Evolutionary conservation across 495 filamentous ascomycete species (phyloP).

Genomic region (Aspergillus avenaceus): DNA sequence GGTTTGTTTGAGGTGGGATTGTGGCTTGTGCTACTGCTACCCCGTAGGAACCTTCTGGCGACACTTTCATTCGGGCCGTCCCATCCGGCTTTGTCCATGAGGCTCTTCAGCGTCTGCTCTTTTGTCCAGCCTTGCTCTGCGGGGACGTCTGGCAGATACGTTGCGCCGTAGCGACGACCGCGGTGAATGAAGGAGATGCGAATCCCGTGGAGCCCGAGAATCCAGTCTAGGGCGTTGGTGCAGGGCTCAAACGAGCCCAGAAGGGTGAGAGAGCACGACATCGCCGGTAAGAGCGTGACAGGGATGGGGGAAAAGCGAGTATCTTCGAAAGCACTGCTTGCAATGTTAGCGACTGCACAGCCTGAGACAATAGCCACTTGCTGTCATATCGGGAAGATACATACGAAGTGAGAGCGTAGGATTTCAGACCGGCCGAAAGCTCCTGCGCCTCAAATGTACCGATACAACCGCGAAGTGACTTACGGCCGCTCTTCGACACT

Average conservation of each 20-base stretch:
- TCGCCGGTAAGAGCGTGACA: conserved; percentile 58
- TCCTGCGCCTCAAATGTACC: conserved; percentile 86
- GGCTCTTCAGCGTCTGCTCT: conserved; percentile 81
- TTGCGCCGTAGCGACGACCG: conserved; percentile 59
- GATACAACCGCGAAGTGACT: conserved; percentile 86
- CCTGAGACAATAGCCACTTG: background rate
- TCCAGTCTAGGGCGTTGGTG: conserved; percentile 76
- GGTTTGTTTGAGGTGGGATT: conserved; percentile 23
- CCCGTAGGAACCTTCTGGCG: conserved; percentile 43
- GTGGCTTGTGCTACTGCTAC: conserved; percentile 12
- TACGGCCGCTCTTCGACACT: conserved; percentile 53
- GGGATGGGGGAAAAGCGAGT: conserved; percentile 76
- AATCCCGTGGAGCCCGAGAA: conserved; percentile 77
- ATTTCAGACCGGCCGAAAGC: conserved; percentile 65
- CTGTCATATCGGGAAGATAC: conserved; percentile 21
- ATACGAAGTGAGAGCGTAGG: conserved; percentile 82
- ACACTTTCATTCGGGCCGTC: conserved; percentile 39
- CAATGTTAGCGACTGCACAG: conserved; percentile 5
- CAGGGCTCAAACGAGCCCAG: conserved; percentile 73
- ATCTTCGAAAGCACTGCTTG: conserved; percentile 75
- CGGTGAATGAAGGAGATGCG: conserved; percentile 69
- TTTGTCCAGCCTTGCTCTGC: conserved; percentile 93
- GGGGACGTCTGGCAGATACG: conserved; percentile 90
- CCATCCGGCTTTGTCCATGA: conserved; percentile 96
- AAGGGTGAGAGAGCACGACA: conserved; percentile 69